phyloP scores from a whole-genome alignment of 345 rosid genomes.

The Eucalyptus polyanthemos region DNA sequence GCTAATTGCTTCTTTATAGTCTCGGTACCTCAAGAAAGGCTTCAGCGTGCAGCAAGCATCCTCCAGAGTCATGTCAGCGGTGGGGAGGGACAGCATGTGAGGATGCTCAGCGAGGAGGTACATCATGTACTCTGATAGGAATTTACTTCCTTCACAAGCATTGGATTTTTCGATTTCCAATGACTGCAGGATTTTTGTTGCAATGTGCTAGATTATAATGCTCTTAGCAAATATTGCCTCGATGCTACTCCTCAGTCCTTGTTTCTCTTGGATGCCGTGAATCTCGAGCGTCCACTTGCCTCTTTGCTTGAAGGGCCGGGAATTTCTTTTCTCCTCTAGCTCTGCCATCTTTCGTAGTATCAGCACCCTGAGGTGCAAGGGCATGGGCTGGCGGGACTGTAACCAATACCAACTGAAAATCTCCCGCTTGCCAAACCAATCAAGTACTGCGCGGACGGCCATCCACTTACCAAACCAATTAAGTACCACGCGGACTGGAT shows the following conservation, averaged over 20 bases:
- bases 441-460: too few relatives aligned
- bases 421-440: too few relatives aligned
- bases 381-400: too few relatives aligned
- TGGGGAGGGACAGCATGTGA: too few relatives aligned
- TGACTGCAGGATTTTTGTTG: not conserved
- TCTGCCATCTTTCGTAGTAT: too few relatives aligned
- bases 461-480: not conserved
- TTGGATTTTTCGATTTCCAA: not conserved
- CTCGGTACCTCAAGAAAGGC: not conserved
- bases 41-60: too few relatives aligned
- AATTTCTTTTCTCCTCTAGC: too few relatives aligned
- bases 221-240: not conserved
- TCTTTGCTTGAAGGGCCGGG: not conserved
- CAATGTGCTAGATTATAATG: not conserved
- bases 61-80: too few relatives aligned
- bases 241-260: not conserved
- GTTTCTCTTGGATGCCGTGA: not conserved
- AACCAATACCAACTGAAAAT: too few relatives aligned
- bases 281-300: not conserved
- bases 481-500: not conserved
- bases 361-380: too few relatives aligned
- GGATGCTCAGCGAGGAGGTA: not conserved
- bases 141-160: not conserved
- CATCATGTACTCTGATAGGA: not conserved
- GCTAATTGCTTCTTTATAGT: not conserved